phyloP scores from a whole-genome alignment of 371 early-diverging fungal genomes.

The Capillidium rhysosporum region DNA sequence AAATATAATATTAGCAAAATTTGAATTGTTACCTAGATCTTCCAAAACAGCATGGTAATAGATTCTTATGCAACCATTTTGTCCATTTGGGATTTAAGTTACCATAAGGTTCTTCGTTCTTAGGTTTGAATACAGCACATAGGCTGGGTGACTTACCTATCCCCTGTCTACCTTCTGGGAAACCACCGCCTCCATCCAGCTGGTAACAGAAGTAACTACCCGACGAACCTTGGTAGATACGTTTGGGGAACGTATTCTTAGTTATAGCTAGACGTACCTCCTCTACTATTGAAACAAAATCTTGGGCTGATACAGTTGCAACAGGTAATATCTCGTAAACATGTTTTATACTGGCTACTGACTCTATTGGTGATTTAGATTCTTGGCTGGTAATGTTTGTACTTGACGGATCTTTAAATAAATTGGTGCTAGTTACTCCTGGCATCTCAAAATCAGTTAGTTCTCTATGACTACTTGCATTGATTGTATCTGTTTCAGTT shows the following conservation, averaged over 20 bases:
- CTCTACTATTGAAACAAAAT: background rate
- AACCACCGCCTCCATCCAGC: slow-evolving; percentile 29
- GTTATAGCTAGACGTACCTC: slow-evolving; percentile 51
- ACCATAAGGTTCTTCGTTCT: slow-evolving; percentile 87
- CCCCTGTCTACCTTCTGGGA: too few species aligned
- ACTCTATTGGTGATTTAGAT: too few species aligned
- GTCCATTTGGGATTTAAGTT: slow-evolving; percentile 82
- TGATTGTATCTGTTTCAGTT: too few species aligned
- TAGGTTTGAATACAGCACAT: slow-evolving; percentile 83
- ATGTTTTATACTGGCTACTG: too few species aligned
- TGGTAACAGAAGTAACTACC: slow-evolving; percentile 79
- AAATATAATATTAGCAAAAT: background rate
- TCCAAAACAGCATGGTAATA: slow-evolving; percentile 80
- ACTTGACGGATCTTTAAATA: too few species aligned
- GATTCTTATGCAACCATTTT: slow-evolving; percentile 76
- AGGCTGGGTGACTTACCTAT: too few species aligned
- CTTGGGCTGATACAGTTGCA: too few species aligned
- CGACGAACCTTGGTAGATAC: slow-evolving; percentile 59
- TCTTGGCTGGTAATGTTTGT: too few species aligned
- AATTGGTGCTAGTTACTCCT: too few species aligned
- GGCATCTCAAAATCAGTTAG: too few species aligned
- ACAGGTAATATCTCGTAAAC: too few species aligned
- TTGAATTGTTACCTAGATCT: slow-evolving; percentile 33
- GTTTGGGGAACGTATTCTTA: slow-evolving; percentile 40
- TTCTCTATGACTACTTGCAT: too few species aligned